Evolutionary conservation across 768 basidiomycete species (phyloP).

Genomic region (Phlebiopsis gigantea): DNA sequence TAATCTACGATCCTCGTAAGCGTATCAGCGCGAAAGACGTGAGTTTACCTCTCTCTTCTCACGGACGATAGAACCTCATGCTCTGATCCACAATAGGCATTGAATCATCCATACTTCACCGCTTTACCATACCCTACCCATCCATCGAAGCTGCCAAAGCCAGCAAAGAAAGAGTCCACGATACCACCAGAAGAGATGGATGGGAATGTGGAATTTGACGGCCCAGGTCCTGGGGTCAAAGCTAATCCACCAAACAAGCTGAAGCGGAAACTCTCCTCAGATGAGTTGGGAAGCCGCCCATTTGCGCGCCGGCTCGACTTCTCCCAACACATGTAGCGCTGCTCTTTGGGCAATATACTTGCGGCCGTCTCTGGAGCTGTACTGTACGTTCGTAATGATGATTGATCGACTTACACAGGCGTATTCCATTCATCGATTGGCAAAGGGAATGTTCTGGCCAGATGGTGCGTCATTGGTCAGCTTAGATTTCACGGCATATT

Average conservation of each 20-base stretch:
- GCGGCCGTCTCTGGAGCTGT: not conserved
- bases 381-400: conserved; percentile 7
- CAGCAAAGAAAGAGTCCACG: conserved; percentile 35
- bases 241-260: conserved; percentile 47
- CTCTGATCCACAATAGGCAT: conserved; percentile 45
- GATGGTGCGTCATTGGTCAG: not conserved
- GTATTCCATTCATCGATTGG: not conserved
- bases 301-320: conserved; percentile 74
- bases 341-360: not conserved
- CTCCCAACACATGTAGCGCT: conserved; percentile 30
- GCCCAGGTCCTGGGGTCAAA: conserved; percentile 47
- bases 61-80: not conserved
- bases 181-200: conserved; percentile 75
- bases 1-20: conserved; percentile 81
- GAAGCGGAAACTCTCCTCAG: conserved; percentile 67
- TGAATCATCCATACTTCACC: conserved; percentile 84
- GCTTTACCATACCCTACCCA: conserved; percentile 83
- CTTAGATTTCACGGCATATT: not conserved
- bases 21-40: conserved; percentile 81
- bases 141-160: conserved; percentile 85
- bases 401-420: not conserved
- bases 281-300: conserved; percentile 47
- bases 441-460: not conserved
- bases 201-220: conserved; percentile 56
- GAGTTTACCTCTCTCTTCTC: conserved; percentile 19